Evolutionary conservation across 495 filamentous ascomycete species (phyloP).

Genomic region (Alectoria sarmentosa): DNA sequence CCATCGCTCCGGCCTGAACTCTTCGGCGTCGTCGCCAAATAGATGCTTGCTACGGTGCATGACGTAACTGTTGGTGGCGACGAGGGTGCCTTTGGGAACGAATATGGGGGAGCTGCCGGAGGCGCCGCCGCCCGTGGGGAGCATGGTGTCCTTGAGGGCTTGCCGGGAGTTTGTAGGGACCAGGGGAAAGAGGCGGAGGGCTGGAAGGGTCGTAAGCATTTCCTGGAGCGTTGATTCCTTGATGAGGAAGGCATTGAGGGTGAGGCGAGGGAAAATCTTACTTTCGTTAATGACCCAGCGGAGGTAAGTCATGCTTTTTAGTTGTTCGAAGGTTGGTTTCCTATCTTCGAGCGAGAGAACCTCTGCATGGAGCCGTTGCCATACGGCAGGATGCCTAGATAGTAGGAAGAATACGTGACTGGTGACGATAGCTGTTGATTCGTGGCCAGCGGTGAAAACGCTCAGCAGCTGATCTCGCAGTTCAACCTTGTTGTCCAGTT

Average conservation of each 20-base stretch:
- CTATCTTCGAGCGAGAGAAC: constrained; percentile 25
- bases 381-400: constrained; percentile 23
- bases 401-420: constrained; percentile 23
- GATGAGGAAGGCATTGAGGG: too few relatives aligned
- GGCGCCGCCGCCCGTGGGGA: constrained; percentile 47
- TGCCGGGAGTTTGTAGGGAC: constrained; percentile 49
- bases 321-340: constrained; percentile 35
- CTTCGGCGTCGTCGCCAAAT: constrained; percentile 33
- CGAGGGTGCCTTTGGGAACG: constrained; percentile 31
- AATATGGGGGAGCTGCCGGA: constrained; percentile 43
- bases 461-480: constrained; percentile 59
- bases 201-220: too few relatives aligned
- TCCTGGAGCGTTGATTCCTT: too few relatives aligned
- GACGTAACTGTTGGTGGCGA: constrained; percentile 25
- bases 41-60: constrained; percentile 33
- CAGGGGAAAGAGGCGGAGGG: constrained; percentile 50
- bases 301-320: constrained; percentile 44
- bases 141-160: constrained; percentile 41
- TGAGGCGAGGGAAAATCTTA: too few relatives aligned
- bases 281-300: constrained; percentile 45
- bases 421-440: constrained; percentile 44
- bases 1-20: constrained; percentile 26
- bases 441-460: constrained; percentile 56
- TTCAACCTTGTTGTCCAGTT: constrained; percentile 50
- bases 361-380: constrained; percentile 22